These are phyloP conservation scores for Hysterium pulicare DNA, from an alignment of 2,329 filamentous ascomycete species.

Conservation along the genomic window DNA sequence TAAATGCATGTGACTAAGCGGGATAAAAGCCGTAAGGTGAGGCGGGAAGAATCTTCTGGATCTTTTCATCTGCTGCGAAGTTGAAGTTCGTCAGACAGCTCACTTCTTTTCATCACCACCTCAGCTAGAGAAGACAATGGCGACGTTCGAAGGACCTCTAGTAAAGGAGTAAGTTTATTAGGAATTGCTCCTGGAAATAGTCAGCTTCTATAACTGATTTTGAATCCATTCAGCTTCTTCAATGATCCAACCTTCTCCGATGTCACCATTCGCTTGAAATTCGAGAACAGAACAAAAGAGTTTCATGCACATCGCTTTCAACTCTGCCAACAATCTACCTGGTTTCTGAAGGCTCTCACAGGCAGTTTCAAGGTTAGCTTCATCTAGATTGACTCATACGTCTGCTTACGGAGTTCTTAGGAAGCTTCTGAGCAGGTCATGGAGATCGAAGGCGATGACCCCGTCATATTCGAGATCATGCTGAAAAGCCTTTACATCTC, in stretches of 20 bases:
- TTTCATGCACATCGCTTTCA: slow-evolving; percentile 5
- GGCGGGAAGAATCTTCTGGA: no score
- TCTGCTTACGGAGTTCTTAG: background rate
- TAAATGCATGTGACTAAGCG: no score
- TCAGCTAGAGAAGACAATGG: background rate
- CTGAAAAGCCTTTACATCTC: slow-evolving; percentile 14
- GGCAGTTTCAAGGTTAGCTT: slow-evolving; percentile 7
- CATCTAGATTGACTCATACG: background rate
- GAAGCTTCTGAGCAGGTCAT: slow-evolving; percentile 7
- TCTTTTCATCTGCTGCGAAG: background rate
- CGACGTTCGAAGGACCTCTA: background rate
- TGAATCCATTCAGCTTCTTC: slow-evolving; percentile 3
- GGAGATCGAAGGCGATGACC: slow-evolving; percentile 14
- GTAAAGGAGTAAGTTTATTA: background rate
- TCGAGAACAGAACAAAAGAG: background rate
- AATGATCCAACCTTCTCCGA: slow-evolving; percentile 5
- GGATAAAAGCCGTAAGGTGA: no score
- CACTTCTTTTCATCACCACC: background rate
- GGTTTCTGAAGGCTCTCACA: slow-evolving; percentile 9
- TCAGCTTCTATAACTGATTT: background rate
- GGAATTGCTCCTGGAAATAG: background rate
- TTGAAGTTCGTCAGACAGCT: background rate
- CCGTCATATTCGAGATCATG: slow-evolving; percentile 8
- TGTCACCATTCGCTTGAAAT: slow-evolving; percentile 3
- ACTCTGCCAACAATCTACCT: slow-evolving; percentile 1